A percentile compares a stretch with the other conserved stretches of the same genome.
Evolutionary conservation across 2,329 filamentous ascomycete genomes (phyloP).

Genomic region (Tothia fuscella): DNA sequence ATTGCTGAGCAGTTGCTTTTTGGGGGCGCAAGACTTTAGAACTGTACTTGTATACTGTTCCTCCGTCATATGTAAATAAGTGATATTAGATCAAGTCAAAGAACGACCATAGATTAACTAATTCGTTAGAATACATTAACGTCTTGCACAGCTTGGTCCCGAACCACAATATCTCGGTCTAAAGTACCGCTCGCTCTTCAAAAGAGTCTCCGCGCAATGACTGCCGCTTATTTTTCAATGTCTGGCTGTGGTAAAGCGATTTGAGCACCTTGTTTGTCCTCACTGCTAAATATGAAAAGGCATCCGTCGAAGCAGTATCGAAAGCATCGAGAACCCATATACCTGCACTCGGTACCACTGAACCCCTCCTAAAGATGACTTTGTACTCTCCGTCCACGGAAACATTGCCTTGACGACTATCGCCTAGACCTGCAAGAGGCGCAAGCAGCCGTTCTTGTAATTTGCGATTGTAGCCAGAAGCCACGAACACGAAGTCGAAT

Average conservation of each 20-base stretch:
- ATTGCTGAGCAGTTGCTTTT: conserved; percentile 8
- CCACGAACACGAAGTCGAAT: conserved; percentile 9
- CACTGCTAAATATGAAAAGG: conserved; percentile 6
- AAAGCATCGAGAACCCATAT: conserved; percentile 9
- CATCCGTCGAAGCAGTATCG: background rate
- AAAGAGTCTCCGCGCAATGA: too few species aligned
- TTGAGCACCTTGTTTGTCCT: conserved; percentile 1
- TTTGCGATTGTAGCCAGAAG: conserved; percentile 6
- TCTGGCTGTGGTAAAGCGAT: too few species aligned
- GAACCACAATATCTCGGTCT: too few species aligned
- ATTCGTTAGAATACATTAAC: too few species aligned
- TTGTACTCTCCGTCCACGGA: conserved; percentile 5
- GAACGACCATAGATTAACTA: too few species aligned
- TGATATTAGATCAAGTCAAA: too few species aligned
- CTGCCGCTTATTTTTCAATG: too few species aligned
- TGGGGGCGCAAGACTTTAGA: too few species aligned
- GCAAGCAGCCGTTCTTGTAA: conserved; percentile 5
- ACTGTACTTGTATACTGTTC: too few species aligned
- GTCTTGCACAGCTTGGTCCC: too few species aligned
- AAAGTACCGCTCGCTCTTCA: too few species aligned
- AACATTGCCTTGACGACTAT: background rate
- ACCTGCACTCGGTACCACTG: background rate
- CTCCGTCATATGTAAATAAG: too few species aligned
- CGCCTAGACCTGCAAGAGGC: conserved; percentile 3
- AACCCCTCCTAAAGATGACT: conserved; percentile 1